These are phyloP conservation scores for Diaporthe vexans DNA, from an alignment of 2,329 filamentous ascomycete species.

Conservation along the genomic window DNA sequence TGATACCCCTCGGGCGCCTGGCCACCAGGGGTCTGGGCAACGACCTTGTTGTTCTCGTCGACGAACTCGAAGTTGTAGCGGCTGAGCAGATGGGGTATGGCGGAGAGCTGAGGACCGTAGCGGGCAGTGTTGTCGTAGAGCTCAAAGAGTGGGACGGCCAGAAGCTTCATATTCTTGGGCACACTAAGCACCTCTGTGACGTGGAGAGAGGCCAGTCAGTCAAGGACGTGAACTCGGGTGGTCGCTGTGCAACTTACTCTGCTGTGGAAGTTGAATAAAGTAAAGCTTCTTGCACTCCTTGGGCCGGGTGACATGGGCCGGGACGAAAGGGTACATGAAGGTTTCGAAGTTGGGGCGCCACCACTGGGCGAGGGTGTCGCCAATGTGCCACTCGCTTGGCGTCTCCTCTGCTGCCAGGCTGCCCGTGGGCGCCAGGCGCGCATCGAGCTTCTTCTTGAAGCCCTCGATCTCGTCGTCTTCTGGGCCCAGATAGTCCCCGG, in stretches of 20 bases:
- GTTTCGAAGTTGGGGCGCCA: conserved; percentile 99
- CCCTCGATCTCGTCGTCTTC: conserved; percentile 93
- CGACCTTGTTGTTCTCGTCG: conserved; percentile 90
- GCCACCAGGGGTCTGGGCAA: conserved; percentile 84
- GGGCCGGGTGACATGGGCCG: conserved; percentile 93
- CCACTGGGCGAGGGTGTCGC: conserved; percentile 97
- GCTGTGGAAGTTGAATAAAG: conserved; percentile 93
- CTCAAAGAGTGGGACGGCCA: conserved; percentile 96
- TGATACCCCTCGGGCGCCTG: conserved; percentile 69
- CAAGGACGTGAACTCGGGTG: background rate
- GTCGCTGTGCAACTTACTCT: conserved; percentile 72
- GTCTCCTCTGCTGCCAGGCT: conserved; percentile 88
- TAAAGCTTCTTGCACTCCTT: conserved; percentile 99
- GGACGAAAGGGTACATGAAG: conserved; percentile 99
- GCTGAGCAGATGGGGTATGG: conserved; percentile 94
- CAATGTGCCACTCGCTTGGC: conserved; percentile 89
- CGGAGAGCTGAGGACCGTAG: conserved; percentile 95
- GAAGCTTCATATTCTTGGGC: conserved; percentile 99
- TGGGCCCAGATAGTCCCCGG: conserved; percentile 91
- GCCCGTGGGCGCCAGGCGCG: conserved; percentile 92
- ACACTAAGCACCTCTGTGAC: conserved; percentile 88
- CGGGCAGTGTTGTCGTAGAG: conserved; percentile 97
- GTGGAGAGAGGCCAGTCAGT: background rate
- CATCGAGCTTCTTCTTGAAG: conserved; percentile 95
- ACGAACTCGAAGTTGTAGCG: conserved; percentile 98